These are phyloP conservation scores for Coprinellus micaceus DNA, from an alignment of 768 basidiomycete genomes.

Conservation along the genomic window DNA sequence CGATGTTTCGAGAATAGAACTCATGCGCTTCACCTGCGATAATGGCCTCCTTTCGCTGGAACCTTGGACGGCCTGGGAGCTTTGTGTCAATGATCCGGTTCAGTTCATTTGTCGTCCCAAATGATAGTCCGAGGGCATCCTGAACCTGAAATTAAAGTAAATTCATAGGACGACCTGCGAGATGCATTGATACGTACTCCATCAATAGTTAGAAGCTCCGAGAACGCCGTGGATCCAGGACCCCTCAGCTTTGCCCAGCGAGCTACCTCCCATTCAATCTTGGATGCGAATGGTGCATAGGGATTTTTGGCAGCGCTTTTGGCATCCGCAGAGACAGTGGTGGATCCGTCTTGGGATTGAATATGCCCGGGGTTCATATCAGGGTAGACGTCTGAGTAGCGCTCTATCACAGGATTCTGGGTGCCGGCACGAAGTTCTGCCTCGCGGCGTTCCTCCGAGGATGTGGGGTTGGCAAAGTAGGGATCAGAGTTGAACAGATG, in stretches of 20 bases:
- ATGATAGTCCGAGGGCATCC: constrained; percentile 25
- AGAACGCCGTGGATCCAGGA: constrained; percentile 32
- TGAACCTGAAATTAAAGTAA: constrained; percentile 14
- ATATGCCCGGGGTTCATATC: neutral
- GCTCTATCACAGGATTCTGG: neutral
- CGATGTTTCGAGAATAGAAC: constrained; percentile 30
- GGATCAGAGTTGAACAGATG: neutral
- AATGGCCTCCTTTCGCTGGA: constrained; percentile 21
- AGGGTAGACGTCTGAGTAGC: neutral
- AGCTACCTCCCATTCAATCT: constrained; percentile 38
- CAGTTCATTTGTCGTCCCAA: constrained; percentile 21
- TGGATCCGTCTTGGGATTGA: neutral
- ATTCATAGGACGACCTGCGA: neutral
- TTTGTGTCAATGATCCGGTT: constrained; percentile 26
- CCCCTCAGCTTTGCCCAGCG: constrained; percentile 38
- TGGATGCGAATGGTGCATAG: constrained; percentile 28
- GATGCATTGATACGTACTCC: constrained; percentile 26
- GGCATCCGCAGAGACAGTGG: neutral
- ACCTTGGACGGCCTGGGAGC: constrained; percentile 23
- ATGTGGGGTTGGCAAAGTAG: neutral
- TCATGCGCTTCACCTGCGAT: constrained; percentile 28
- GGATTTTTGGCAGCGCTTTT: neutral
- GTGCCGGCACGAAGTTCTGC: neutral
- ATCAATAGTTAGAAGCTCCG: constrained; percentile 35
- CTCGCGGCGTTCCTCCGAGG: neutral